Percentiles rank a stretch among this genome's conserved stretches.
These are phyloP conservation scores for Dillenia turbinata DNA, from an alignment of 164 flowering plant genomes.

Conservation along the genomic window DNA sequence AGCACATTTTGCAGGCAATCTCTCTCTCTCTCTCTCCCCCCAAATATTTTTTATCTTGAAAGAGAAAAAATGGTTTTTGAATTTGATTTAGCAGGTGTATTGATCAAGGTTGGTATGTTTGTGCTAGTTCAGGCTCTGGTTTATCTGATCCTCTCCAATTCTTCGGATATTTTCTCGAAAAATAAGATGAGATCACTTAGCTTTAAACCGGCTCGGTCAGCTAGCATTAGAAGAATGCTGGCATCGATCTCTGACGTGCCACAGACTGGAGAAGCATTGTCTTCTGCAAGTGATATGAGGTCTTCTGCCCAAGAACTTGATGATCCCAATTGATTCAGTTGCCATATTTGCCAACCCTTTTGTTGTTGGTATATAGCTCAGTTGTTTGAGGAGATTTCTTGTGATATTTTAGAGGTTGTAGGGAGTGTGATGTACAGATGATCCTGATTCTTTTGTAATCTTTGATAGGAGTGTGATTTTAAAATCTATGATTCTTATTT, in stretches of 20 bases:
- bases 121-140: constrained; percentile 57
- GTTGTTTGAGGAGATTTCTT: neutral
- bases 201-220: constrained; percentile 40
- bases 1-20: too few species aligned
- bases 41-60: too few species aligned
- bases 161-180: constrained; percentile 41
- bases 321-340: neutral
- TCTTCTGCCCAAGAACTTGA: neutral
- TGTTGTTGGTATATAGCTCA: neutral
- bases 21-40: too few species aligned
- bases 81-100: constrained; percentile 14
- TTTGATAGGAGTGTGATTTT: too few species aligned
- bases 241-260: constrained; percentile 43
- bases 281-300: constrained; percentile 6
- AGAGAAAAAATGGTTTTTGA: constrained; percentile 17
- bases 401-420: neutral
- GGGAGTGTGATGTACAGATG: neutral
- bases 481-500: too few species aligned
- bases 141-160: constrained; percentile 55
- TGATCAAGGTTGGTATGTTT: constrained; percentile 43
- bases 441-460: too few species aligned
- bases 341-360: neutral
- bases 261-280: constrained; percentile 29
- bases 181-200: constrained; percentile 22
- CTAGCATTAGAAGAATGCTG: constrained; percentile 37